Evolutionary conservation across 768 basidiomycete species (phyloP).

Genomic region (Naganishia vishniacii): DNA sequence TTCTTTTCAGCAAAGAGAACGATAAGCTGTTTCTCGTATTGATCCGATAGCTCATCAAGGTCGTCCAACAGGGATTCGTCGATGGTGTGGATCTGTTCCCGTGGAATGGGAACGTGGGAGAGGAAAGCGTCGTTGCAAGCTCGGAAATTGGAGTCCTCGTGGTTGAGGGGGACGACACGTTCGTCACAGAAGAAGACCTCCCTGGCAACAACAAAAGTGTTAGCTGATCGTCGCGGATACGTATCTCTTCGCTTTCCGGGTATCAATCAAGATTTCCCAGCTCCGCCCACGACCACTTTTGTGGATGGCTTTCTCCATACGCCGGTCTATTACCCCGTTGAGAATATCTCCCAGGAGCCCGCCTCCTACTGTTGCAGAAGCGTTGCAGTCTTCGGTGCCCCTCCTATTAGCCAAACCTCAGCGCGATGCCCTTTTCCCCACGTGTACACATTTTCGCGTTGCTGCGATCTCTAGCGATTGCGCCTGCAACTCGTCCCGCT

Average conservation of each 20-base stretch:
- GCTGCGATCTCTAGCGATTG: too few relatives aligned
- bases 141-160: constrained; percentile 84
- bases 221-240: neutral
- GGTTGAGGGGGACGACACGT: constrained; percentile 84
- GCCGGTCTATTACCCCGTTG: too few relatives aligned
- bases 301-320: too few relatives aligned
- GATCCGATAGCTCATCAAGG: constrained; percentile 52
- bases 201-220: constrained; percentile 55
- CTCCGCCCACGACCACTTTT: too few relatives aligned
- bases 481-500: neutral
- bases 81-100: constrained; percentile 73
- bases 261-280: too few relatives aligned
- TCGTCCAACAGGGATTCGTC: constrained; percentile 59
- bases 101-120: constrained; percentile 73
- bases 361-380: too few relatives aligned
- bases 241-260: neutral
- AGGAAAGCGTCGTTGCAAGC: constrained; percentile 70
- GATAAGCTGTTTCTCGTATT: constrained; percentile 63
- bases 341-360: too few relatives aligned
- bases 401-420: too few relatives aligned
- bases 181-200: constrained; percentile 97
- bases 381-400: too few relatives aligned
- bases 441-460: too few relatives aligned
- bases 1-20: constrained; percentile 85
- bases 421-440: too few relatives aligned